Percentiles rank a stretch among this genome's conserved stretches.
These are phyloP conservation scores for Metarhizium album DNA, from an alignment of 2,329 filamentous ascomycete species.

Conservation along the genomic window DNA sequence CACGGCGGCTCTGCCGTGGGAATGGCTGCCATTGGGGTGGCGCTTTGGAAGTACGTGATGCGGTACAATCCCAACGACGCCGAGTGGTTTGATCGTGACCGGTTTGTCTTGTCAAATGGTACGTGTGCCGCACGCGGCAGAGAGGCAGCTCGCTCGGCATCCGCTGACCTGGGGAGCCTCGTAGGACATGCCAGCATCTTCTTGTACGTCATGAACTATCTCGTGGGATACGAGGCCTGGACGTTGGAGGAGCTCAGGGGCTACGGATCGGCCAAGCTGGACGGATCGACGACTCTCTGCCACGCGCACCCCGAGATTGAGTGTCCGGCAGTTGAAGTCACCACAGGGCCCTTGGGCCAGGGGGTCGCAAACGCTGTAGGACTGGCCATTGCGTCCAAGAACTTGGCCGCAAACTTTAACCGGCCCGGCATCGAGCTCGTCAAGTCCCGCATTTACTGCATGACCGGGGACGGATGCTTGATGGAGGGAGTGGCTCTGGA, in stretches of 20 bases:
- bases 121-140: no score
- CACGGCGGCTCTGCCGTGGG: no score
- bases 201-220: constrained; percentile 42
- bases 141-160: no score
- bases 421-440: constrained; percentile 35
- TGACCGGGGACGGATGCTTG: constrained; percentile 47
- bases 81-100: constrained; percentile 49
- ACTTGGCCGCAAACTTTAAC: constrained; percentile 44
- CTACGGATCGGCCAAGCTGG: constrained; percentile 35
- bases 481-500: constrained; percentile 48
- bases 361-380: constrained; percentile 51
- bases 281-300: constrained; percentile 38
- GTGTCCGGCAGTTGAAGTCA: constrained; percentile 45
- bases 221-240: constrained; percentile 43
- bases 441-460: constrained; percentile 43
- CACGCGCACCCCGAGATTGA: constrained; percentile 49
- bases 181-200: constrained; percentile 45
- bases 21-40: constrained; percentile 51
- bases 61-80: constrained; percentile 44
- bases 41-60: constrained; percentile 52
- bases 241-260: constrained; percentile 46
- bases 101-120: constrained; percentile 53
- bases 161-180: no score
- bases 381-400: constrained; percentile 45
- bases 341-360: constrained; percentile 48